Base-by-base conservation (phyloP, 164 flowering plant genomes). In the Cinnamomum chago region DNA sequence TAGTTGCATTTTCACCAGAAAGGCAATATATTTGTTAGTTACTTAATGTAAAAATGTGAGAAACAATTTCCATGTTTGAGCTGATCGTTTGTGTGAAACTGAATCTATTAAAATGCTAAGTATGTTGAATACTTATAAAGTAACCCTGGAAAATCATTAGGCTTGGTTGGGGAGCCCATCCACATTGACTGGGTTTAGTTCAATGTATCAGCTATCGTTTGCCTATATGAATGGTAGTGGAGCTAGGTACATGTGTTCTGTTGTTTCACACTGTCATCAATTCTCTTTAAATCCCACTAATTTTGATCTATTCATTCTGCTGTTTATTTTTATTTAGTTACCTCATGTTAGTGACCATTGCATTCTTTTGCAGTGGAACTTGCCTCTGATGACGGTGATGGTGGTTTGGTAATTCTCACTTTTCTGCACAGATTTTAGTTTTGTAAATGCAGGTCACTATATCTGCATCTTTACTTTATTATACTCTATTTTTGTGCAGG, bases 311-410 rank as follows among this genome's bases (percentile, higher is more conserved):
- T 40, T 40, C 10, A 40, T 58, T 24, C 15, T 64, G 9, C 66
- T 64, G 23, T 20, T 62, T 23, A 28, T 25, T 30, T 64, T 50
- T 24, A 4, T 47, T 7, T 62, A 7, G 4, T 14, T 17, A 4
- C 51, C 58, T 28, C 30, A 15, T 73, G 23, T 27, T 67, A 20
- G 22, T n/a, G 52, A 20, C 4, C 64, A 33, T 64, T 60, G 22
- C 72, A 5, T 67, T 73, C 25, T 64, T 75, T 68, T 77, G 73
- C 83, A 84, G 85, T 78, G 30, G 82, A 92, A 67, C 72, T 81
- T 23, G 87, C 78, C 55, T 86, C 84, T 35, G 90, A 88, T 68
- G 92, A 87, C 35, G 84, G 81, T 60, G 82, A 74, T 50, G 73
- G 66, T 73, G 69, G 68, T 58, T 68, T 47, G 86, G 92, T 90